Conservation (phyloP, 805 yeast species). For the Ogataea paradorogensis region DNA sequence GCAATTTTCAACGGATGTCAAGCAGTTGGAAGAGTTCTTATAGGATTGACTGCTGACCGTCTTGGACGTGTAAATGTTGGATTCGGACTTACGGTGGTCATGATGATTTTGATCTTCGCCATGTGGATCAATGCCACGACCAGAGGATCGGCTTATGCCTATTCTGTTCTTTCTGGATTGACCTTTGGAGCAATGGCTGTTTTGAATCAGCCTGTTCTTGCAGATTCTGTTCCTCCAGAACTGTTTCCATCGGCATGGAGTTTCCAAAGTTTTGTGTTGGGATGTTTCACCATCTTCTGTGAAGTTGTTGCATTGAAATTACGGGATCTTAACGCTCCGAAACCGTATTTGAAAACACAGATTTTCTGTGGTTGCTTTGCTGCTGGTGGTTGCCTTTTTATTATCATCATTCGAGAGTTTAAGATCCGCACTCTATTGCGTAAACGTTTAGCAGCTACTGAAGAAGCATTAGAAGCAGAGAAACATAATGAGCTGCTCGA, state of each 20-base stretch:
- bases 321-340: constrained; percentile 15
- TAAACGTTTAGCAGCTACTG: constrained; percentile 15
- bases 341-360: constrained; percentile 58
- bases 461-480: constrained; percentile 1
- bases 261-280: constrained; percentile 27
- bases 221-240: constrained; percentile 28
- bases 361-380: constrained; percentile 57
- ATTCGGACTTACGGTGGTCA: constrained; percentile 32
- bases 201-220: constrained; percentile 30
- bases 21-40: constrained; percentile 46
- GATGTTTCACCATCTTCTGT: constrained; percentile 28
- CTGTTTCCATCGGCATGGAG: constrained; percentile 33
- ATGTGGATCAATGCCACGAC: constrained; percentile 42
- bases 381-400: constrained; percentile 40
- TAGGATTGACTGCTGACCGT: constrained; percentile 45
- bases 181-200: constrained; percentile 43
- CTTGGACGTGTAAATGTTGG: constrained; percentile 48
- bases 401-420: constrained; percentile 48
- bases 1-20: constrained; percentile 48
- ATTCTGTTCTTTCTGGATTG: constrained; percentile 43
- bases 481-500: not conserved
- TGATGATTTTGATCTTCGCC: constrained; percentile 40
- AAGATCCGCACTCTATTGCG: constrained; percentile 40
- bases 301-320: constrained; percentile 32
- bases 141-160: constrained; percentile 33